A percentile compares a stretch with the other conserved stretches of the same genome.
phyloP scores from a whole-genome alignment of 108 stramenopile species.

The Cyclotella kingstonii region DNA sequence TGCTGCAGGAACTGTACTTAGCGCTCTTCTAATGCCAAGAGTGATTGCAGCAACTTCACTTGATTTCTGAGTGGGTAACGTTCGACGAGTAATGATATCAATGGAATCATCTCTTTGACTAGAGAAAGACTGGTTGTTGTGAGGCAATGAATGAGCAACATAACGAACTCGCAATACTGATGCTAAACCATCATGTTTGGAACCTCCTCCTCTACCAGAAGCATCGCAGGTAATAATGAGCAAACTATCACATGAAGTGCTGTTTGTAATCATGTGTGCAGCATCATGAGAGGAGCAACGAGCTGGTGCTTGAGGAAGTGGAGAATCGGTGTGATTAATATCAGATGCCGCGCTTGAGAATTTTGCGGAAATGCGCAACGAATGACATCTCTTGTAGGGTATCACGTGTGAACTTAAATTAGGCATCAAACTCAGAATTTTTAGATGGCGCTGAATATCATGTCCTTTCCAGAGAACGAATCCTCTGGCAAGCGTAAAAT shows the following conservation, averaged over 20 bases:
- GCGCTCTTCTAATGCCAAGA: slow-evolving; percentile 30
- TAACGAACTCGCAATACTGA: slow-evolving; percentile 21
- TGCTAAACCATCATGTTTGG: slow-evolving; percentile 38
- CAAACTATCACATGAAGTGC: slow-evolving; percentile 12
- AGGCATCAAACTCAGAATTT: too few species aligned
- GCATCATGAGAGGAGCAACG: slow-evolving; percentile 32
- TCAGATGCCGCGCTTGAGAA: background rate
- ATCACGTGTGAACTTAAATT: too few species aligned
- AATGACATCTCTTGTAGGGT: background rate
- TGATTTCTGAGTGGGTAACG: slow-evolving; percentile 15
- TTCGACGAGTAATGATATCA: slow-evolving; percentile 15
- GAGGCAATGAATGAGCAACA: background rate
- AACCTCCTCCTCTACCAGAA: slow-evolving; percentile 37
- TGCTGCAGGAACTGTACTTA: slow-evolving; percentile 13
- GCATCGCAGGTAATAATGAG: slow-evolving; percentile 36
- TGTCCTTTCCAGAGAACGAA: too few species aligned
- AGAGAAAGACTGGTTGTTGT: background rate
- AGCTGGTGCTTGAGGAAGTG: background rate
- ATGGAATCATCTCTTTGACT: slow-evolving; percentile 17
- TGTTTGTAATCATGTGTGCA: slow-evolving; percentile 20
- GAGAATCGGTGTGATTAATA: background rate
- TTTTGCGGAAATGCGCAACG: background rate
- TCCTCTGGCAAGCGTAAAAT: too few species aligned
- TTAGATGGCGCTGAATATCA: too few species aligned
- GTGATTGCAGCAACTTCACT: slow-evolving; percentile 40